Percentiles rank a stretch among this genome's conserved stretches.
Evolutionary conservation across 345 rosid genomes (phyloP).

Genomic region (Theobroma cacao): DNA sequence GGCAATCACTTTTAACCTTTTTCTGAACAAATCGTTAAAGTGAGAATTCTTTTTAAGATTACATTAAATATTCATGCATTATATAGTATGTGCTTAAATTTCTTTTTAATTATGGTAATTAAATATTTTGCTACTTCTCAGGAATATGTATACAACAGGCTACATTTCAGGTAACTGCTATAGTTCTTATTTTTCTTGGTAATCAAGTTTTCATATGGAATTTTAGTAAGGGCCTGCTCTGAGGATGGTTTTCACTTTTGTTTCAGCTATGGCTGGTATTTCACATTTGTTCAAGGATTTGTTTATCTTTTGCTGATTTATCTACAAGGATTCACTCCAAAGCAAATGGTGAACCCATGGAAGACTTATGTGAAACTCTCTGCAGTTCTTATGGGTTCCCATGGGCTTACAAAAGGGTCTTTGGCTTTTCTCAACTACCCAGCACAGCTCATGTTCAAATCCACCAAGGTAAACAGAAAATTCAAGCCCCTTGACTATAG

Average conservation of each 20-base stretch:
- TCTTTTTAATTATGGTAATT: background rate
- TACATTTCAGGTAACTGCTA: constrained; percentile 64
- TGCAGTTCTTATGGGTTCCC: constrained; percentile 98
- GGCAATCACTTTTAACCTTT: background rate
- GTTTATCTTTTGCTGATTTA: constrained; percentile 83
- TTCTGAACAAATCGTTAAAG: background rate
- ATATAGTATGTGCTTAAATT: background rate
- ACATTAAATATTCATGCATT: background rate
- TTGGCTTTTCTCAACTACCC: constrained; percentile 97
- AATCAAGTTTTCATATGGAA: constrained; percentile 12
- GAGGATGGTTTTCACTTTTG: constrained; percentile 7
- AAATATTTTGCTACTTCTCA: constrained; percentile 29
- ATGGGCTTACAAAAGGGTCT: constrained; percentile 94
- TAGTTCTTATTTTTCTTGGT: background rate
- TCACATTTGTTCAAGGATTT: constrained; percentile 97
- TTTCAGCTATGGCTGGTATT: constrained; percentile 96
- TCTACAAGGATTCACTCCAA: constrained; percentile 86
- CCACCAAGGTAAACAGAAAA: constrained; percentile 69
- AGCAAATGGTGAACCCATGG: constrained; percentile 96
- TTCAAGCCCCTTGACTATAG: background rate
- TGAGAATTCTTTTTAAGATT: background rate
- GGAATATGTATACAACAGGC: constrained; percentile 98
- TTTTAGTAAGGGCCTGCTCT: background rate
- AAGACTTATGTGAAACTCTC: constrained; percentile 90
- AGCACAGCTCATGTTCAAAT: constrained; percentile 97